Evolutionary conservation across 2,329 filamentous ascomycete species (phyloP).

Genomic region (Emergomyces pasteurianus): DNA sequence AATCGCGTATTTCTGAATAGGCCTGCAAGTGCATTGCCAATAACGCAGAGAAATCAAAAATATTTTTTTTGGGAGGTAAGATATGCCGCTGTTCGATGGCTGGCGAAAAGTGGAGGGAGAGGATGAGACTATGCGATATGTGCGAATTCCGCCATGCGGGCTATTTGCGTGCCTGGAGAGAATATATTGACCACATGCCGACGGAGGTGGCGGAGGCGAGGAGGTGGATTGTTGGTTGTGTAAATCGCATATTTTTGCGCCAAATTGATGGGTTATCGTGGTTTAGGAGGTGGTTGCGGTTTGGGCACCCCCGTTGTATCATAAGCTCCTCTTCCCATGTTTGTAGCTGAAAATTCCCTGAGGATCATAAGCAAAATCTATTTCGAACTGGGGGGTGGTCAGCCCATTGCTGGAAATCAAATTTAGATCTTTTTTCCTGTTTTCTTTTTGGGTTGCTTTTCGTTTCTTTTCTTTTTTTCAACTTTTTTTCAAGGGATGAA

Average conservation of each 20-base stretch:
- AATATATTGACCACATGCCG: not conserved
- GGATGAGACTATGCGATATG: not conserved
- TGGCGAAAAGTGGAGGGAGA: not conserved
- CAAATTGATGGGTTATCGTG: slow-evolving; percentile 12
- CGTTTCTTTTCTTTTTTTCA: not conserved
- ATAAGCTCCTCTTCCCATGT: slow-evolving; percentile 42
- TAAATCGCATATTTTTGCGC: slow-evolving; percentile 5
- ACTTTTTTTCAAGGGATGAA: not conserved
- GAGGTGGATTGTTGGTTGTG: not conserved
- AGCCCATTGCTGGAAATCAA: not conserved
- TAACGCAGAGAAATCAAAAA: not conserved
- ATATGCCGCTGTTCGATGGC: not conserved
- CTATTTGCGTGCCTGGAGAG: not conserved
- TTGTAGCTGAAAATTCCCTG: slow-evolving; percentile 29
- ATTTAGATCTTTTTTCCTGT: not conserved
- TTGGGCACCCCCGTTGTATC: slow-evolving; percentile 42
- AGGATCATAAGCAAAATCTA: slow-evolving; percentile 29
- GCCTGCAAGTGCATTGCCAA: not conserved
- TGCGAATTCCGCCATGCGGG: not conserved
- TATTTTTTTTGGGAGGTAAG: not conserved
- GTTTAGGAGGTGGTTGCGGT: slow-evolving; percentile 34
- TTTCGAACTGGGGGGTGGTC: slow-evolving; percentile 7
- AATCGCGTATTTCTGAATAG: not conserved
- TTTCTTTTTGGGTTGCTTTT: not conserved
- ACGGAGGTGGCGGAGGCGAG: not conserved